Base-by-base conservation (phyloP, 1,139 yeast genomes). In the Yamadazyma blattariae region DNA sequence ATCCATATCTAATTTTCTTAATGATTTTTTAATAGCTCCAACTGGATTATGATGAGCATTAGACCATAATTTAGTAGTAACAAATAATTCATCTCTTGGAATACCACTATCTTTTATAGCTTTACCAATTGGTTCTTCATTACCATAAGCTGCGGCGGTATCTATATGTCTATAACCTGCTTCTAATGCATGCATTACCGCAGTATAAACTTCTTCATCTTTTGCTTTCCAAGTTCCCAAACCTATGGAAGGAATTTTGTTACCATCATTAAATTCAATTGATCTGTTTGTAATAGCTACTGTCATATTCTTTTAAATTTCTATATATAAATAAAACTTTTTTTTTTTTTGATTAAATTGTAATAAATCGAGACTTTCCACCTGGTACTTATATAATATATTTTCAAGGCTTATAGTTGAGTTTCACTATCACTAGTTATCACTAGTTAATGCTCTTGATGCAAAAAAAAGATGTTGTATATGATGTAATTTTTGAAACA, bases 61-160 rank as follows among this genome's bases (percentile, higher is more conserved):
- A 41, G 80, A 74, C 86, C 89, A 82, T 45, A 87, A 67, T 59
- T 88, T 88, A 46, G 96, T 85, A 48, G 95, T 86, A 46, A 88
- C 63, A 47, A 82, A 88, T 38, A 88, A 49, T 32, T 86, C 82
- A 34, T 74, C 77, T 55, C 96, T 73, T 36, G 83, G 79, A 35
- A 84, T 67, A 29, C 81, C 80, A 26, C 85, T 76, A 36, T 82
- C 82, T 40, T 64, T 75, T 54, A 83, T 78, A 21, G 75, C 82
- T 35, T 54, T 50, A 30, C 95, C 95, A 35, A 86, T 85, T 34
- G 68, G 74, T 25, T 60, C 77, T 54, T 84, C 92, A 52, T 83
- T 84, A 19, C 65, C 64, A 58, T 83, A 84, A 36, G 74, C 73
- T 30, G 78, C 77, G 29, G 95, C 95, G 37, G 88, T 75, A 56